These are phyloP conservation scores for Pugionium cornutum DNA, from an alignment of 345 rosid species.

Conservation along the genomic window DNA sequence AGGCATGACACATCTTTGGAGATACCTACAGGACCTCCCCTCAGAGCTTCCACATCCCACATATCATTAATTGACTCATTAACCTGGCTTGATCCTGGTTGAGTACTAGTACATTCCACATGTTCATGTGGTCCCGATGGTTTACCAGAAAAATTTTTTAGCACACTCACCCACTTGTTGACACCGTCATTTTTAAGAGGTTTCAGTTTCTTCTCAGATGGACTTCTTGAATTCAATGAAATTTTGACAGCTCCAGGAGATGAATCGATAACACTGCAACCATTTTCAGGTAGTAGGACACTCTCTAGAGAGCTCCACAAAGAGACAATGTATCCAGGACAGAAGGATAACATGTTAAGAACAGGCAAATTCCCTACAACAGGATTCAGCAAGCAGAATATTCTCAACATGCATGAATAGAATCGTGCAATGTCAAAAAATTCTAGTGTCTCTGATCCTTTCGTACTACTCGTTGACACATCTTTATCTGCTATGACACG, in stretches of 20 bases:
- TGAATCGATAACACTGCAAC: conserved; percentile 26
- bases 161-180: conserved; percentile 67
- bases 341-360: conserved; percentile 88
- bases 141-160: conserved; percentile 78
- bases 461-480: conserved; percentile 33
- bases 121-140: conserved; percentile 48
- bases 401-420: conserved; percentile 80
- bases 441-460: conserved; percentile 48
- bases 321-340: conserved; percentile 70
- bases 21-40: conserved; percentile 68
- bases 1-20: conserved; percentile 71
- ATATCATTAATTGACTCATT: conserved; percentile 50
- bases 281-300: conserved; percentile 48
- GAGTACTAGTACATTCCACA: conserved; percentile 41
- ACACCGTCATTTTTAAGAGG: conserved; percentile 56
- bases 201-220: conserved; percentile 50
- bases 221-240: conserved; percentile 45
- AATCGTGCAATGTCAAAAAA: conserved; percentile 70
- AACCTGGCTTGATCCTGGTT: conserved; percentile 44
- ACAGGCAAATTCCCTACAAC: conserved; percentile 68
- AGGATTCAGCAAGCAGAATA: conserved; percentile 65
- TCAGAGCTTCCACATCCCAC: conserved; percentile 75
- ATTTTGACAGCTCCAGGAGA: conserved; percentile 33
- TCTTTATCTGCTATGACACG: conserved; percentile 36
- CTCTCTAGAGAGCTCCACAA: conserved; percentile 70